Conservation (phyloP, 2,329 filamentous ascomycete species). For the Atkinsonella hypoxylon region DNA sequence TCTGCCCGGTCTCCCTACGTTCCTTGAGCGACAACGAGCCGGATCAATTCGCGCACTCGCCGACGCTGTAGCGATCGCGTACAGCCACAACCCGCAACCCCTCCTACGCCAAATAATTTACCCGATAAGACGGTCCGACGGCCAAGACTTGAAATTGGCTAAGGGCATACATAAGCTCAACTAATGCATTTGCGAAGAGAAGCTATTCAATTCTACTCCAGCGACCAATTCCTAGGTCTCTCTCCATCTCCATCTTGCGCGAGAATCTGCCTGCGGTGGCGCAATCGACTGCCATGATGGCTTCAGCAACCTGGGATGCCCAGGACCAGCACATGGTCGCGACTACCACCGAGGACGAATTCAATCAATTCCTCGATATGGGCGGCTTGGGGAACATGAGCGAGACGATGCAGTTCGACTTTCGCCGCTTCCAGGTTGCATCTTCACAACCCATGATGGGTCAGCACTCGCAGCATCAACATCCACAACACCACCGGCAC, state of each 20-base stretch:
- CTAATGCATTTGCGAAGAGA: background rate
- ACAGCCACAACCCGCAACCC: background rate
- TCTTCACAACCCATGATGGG: constrained; percentile 21
- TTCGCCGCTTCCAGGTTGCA: constrained; percentile 38
- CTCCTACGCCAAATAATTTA: background rate
- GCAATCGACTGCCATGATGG: constrained; percentile 31
- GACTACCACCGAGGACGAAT: constrained; percentile 42
- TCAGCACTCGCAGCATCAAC: constrained; percentile 15
- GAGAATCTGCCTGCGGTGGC: background rate
- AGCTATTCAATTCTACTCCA: background rate
- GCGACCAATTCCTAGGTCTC: background rate
- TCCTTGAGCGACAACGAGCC: background rate
- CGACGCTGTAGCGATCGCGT: background rate
- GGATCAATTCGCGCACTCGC: background rate
- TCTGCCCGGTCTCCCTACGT: background rate
- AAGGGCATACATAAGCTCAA: background rate
- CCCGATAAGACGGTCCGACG: background rate
- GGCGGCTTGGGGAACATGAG: constrained; percentile 39
- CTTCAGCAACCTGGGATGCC: constrained; percentile 40
- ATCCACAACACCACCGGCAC: constrained; percentile 8
- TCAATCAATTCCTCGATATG: constrained; percentile 53
- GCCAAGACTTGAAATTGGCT: too few species aligned
- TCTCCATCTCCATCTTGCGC: background rate
- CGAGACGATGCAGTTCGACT: constrained; percentile 48
- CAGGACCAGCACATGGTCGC: constrained; percentile 43